Percentiles rank a stretch among this genome's conserved stretches.
Conservation (phyloP, 2,329 filamentous ascomycete genomes). For the Ophiostoma sp. region DNA sequence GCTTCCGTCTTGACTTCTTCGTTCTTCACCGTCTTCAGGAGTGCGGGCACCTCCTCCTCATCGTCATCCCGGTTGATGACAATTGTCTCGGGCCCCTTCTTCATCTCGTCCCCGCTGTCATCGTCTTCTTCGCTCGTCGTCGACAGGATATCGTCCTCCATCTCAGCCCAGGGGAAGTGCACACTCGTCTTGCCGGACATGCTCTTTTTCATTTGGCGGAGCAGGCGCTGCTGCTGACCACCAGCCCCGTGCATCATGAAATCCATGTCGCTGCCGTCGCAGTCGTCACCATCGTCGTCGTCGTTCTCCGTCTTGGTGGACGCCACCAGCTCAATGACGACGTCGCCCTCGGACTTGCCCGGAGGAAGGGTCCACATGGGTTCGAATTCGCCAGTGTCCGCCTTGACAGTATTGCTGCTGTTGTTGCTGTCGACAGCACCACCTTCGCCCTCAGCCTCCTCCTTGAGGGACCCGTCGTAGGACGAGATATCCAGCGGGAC, state of each 20-base stretch:
- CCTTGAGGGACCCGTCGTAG: conserved; percentile 19
- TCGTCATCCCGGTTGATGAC: conserved; percentile 34
- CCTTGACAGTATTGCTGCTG: neutral
- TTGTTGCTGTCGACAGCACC: neutral
- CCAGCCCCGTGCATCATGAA: neutral
- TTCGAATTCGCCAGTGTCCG: conserved; percentile 3
- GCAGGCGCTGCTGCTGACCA: neutral
- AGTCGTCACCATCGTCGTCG: neutral
- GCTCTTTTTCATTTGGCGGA: neutral
- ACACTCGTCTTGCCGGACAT: neutral
- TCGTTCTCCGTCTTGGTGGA: neutral
- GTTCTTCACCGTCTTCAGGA: neutral
- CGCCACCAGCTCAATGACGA: conserved; percentile 25
- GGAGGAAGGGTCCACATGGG: conserved; percentile 30
- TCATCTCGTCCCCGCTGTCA: neutral
- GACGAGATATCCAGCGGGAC: conserved; percentile 29
- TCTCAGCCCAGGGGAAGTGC: conserved; percentile 21
- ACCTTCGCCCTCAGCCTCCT: conserved; percentile 22
- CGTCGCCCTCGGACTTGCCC: conserved; percentile 24
- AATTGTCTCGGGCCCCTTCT: neutral
- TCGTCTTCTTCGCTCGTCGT: conserved; percentile 26
- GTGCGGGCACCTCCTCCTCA: conserved; percentile 45
- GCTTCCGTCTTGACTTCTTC: neutral
- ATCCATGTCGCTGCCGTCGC: conserved; percentile 13
- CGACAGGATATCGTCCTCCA: conserved; percentile 24